Evolutionary conservation across 176 grass and related monocot genomes (phyloP).

Genomic region (Panicum miliaceum): DNA sequence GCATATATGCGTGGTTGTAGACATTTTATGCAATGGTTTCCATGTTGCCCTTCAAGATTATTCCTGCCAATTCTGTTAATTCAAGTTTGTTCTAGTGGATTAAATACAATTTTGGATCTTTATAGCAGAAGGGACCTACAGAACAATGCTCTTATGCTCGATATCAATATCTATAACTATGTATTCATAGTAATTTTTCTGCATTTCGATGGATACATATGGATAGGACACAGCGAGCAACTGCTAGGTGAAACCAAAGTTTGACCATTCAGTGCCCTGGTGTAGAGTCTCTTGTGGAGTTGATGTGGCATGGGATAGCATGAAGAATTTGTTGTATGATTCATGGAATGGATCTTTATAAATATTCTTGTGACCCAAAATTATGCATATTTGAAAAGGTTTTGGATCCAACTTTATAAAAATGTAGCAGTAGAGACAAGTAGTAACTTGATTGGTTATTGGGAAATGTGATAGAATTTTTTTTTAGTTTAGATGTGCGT

Average conservation of each 20-base stretch:
- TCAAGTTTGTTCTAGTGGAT: slow-evolving; percentile 1
- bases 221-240: neutral
- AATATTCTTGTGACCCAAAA: neutral
- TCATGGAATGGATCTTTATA: neutral
- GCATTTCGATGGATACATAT: neutral
- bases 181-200: neutral
- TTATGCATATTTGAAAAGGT: neutral
- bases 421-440: neutral
- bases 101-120: slow-evolving; percentile 17
- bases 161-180: neutral
- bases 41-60: neutral
- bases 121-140: neutral
- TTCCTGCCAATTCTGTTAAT: neutral
- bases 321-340: neutral
- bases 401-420: neutral
- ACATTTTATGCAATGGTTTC: neutral
- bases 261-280: neutral
- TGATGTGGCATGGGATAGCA: neutral
- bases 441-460: slow-evolving; percentile 13
- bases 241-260: neutral
- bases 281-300: slow-evolving; percentile 10
- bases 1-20: neutral
- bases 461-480: neutral
- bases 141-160: neutral
- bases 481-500: neutral